Evolutionary conservation across 2,329 filamentous ascomycete species (phyloP).

Genomic region (Diaporthe capsici): DNA sequence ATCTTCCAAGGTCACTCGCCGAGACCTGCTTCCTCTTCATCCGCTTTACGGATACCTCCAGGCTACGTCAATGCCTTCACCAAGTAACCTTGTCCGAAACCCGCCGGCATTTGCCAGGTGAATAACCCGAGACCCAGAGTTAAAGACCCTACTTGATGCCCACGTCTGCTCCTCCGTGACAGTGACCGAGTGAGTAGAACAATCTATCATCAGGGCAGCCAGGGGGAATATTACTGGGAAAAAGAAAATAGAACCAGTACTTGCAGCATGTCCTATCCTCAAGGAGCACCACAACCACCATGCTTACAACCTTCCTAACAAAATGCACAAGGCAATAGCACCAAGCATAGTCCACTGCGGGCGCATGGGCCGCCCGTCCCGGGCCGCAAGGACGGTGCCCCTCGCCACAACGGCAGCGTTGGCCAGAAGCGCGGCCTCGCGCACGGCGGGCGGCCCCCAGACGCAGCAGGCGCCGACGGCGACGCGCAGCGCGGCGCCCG

Average conservation of each 20-base stretch:
- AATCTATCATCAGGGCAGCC: no score
- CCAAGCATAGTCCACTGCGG: slow-evolving; percentile 46
- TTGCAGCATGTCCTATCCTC: slow-evolving; percentile 68
- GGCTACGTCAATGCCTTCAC: no score
- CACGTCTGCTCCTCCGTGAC: no score
- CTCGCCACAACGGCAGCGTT: slow-evolving; percentile 43
- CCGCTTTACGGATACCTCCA: no score
- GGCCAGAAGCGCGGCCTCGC: slow-evolving; percentile 41
- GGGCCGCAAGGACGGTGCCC: slow-evolving; percentile 43
- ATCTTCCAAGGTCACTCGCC: no score
- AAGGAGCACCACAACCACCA: slow-evolving; percentile 39
- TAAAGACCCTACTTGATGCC: no score
- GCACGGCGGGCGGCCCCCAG: slow-evolving; percentile 39
- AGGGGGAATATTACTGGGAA: no score
- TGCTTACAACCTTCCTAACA: slow-evolving; percentile 28
- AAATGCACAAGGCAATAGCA: slow-evolving; percentile 39
- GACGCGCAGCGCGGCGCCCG: slow-evolving; percentile 42
- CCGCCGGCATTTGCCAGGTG: no score
- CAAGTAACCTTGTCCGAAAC: no score
- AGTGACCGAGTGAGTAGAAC: no score
- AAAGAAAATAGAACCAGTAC: not conserved
- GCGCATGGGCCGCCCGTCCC: slow-evolving; percentile 43
- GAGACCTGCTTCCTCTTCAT: no score
- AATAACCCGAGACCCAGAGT: no score
- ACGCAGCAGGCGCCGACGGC: slow-evolving; percentile 44